A percentile compares a stretch with the other conserved stretches of the same genome.
Conservation (phyloP, 129 eudicot species). For the Helichrysum umbraculigerum region DNA sequence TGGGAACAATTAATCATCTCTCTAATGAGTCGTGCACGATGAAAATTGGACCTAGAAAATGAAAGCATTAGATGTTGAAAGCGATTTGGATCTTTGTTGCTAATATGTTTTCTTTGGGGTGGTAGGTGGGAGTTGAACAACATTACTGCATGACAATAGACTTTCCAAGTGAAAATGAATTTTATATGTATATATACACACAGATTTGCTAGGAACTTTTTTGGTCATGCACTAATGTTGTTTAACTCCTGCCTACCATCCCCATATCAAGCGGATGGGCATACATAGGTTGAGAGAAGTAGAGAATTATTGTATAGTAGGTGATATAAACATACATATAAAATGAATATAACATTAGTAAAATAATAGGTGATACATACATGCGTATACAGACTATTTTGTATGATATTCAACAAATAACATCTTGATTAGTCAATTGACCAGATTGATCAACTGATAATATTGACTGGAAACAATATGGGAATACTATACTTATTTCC, state of each 20-base stretch:
- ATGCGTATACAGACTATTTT: not conserved
- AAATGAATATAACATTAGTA: not conserved
- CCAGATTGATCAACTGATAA: not conserved
- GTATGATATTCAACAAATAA: not conserved
- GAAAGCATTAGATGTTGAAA: conserved; percentile 3
- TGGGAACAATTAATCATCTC: not conserved
- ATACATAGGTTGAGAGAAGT: not conserved
- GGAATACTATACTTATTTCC: not conserved
- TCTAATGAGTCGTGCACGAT: not conserved
- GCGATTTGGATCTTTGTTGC: not conserved
- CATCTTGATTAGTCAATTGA: not conserved
- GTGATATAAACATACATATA: not conserved
- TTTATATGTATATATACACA: not conserved
- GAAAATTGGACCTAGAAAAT: conserved; percentile 13
- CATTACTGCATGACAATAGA: not conserved
- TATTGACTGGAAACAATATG: not conserved
- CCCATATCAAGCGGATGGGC: not conserved
- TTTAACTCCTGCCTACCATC: conserved; percentile 7
- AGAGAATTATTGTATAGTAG: not conserved
- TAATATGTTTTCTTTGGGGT: conserved; percentile 1
- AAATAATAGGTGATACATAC: not conserved
- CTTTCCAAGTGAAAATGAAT: not conserved
- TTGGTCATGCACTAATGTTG: conserved; percentile 14
- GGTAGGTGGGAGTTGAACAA: conserved; percentile 18
- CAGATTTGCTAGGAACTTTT: not conserved